A percentile compares a stretch with the other conserved stretches of the same genome.
Conservation (phyloP, 305 asterid genomes). For the Andrographis paniculata region DNA sequence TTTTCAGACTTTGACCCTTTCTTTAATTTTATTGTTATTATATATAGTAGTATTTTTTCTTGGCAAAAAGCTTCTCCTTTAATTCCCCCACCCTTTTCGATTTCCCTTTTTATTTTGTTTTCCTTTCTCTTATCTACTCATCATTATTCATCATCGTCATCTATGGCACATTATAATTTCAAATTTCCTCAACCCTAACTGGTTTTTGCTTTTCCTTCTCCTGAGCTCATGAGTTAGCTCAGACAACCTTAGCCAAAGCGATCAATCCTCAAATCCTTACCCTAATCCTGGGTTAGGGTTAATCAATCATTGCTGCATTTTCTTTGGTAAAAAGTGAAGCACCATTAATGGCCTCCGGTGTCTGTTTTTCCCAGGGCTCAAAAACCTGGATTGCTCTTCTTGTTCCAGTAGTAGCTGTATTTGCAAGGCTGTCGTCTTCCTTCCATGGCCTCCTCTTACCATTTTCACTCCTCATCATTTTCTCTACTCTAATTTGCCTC, state of each 20-base stretch:
- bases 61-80: background rate
- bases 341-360: background rate
- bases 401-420: background rate
- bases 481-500: background rate
- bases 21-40: no score
- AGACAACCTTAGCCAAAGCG: background rate
- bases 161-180: background rate
- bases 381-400: constrained; percentile 1
- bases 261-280: no score
- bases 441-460: background rate
- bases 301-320: background rate
- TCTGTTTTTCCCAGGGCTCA: constrained; percentile 1
- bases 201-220: background rate
- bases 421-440: background rate
- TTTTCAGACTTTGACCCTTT: background rate
- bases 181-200: no score
- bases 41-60: background rate
- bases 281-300: no score
- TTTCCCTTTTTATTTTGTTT: background rate
- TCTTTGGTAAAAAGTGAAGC: background rate
- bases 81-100: background rate
- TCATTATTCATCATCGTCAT: no score
- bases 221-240: background rate
- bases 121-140: background rate
- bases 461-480: background rate